These are phyloP conservation scores for Clonostachys chloroleuca DNA, from an alignment of 2,329 filamentous ascomycete species.

Conservation along the genomic window DNA sequence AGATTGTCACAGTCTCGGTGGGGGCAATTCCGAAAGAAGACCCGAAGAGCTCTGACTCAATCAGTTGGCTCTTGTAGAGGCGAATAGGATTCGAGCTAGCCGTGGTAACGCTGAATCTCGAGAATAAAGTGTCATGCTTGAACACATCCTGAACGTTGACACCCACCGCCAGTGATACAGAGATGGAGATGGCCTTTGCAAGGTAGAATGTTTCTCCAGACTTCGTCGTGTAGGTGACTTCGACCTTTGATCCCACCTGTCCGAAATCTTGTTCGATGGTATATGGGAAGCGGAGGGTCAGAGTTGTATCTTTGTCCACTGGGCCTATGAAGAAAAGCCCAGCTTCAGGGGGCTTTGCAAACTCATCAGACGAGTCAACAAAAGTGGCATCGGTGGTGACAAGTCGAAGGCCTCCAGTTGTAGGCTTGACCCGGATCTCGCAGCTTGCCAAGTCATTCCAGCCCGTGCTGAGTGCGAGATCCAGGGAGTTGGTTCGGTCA, in stretches of 20 bases:
- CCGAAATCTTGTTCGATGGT: slow-evolving; percentile 73
- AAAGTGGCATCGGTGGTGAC: slow-evolving; percentile 56
- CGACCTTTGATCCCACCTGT: slow-evolving; percentile 70
- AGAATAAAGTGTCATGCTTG: slow-evolving; percentile 77
- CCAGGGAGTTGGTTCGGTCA: slow-evolving; percentile 72
- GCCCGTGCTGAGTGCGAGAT: slow-evolving; percentile 68
- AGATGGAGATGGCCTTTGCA: slow-evolving; percentile 53
- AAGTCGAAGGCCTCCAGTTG: slow-evolving; percentile 61
- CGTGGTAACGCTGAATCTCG: slow-evolving; percentile 85
- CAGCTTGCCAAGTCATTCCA: slow-evolving; percentile 64
- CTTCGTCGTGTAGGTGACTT: slow-evolving; percentile 68
- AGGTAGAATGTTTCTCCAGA: slow-evolving; percentile 41
- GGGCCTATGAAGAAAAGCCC: slow-evolving; percentile 46
- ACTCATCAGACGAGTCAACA: slow-evolving; percentile 28
- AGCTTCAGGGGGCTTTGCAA: slow-evolving; percentile 45
- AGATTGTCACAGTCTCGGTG: slow-evolving; percentile 57
- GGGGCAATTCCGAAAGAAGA: slow-evolving; percentile 55
- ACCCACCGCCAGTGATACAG: slow-evolving; percentile 76
- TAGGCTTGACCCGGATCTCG: slow-evolving; percentile 58
- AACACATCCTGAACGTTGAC: slow-evolving; percentile 98
- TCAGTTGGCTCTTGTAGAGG: slow-evolving; percentile 65
- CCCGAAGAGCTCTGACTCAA: slow-evolving; percentile 65
- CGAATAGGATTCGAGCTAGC: slow-evolving; percentile 71
- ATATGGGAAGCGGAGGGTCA: slow-evolving; percentile 71
- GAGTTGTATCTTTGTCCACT: slow-evolving; percentile 35